Evolutionary conservation across 345 rosid species (phyloP), one percentile per base, ranked within the genome.

Genomic region (Euphorbia pulcherrima): DNA sequence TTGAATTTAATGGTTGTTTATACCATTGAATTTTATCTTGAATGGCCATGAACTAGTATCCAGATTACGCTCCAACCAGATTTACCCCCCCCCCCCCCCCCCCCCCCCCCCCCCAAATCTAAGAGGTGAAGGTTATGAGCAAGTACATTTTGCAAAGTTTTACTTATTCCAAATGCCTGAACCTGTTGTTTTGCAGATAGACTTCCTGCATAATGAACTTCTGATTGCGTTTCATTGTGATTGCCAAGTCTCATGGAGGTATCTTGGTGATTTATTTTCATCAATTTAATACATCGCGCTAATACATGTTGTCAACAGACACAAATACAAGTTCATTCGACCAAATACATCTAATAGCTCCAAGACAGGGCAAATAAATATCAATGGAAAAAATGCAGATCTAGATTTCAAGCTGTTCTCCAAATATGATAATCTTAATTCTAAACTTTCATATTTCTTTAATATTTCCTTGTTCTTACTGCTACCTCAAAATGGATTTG

Each of bases 1-100:
- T n/a, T n/a, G n/a, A n/a, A n/a, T n/a, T 60, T 46, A 27, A 3
- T 46, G 16, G 8, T 17, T 27, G 50, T 51, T 10, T 58, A 44
- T 54, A 52, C 18, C 52, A 57, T 62, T 57, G 55, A 44, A 20
- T 27, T 57, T 21, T 33, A 91, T 76, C 93, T 91, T 60, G 95
- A 91, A 74, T 94, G 96, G 96, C 96, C 96, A 68, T 95, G 97
- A 65, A 81, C 99, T 52, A 81, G 92, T 74, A 83, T 94, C 69
- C 79, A 84, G 74, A 86, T 94, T 74, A 82, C 75, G 64, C 82
- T 94, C 68, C 80, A 73, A 71, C 84, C 88, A 26, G 72, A 48
- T 13, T n/a, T n/a, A n/a, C n/a, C n/a, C n/a, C n/a, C n/a, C n/a
- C n/a, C n/a, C n/a, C n/a, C n/a, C n/a, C n/a, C n/a, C n/a, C n/a